Evolutionary conservation across 1,284 basidiomycete species (phyloP).

Genomic region (Ustilago tritici): DNA sequence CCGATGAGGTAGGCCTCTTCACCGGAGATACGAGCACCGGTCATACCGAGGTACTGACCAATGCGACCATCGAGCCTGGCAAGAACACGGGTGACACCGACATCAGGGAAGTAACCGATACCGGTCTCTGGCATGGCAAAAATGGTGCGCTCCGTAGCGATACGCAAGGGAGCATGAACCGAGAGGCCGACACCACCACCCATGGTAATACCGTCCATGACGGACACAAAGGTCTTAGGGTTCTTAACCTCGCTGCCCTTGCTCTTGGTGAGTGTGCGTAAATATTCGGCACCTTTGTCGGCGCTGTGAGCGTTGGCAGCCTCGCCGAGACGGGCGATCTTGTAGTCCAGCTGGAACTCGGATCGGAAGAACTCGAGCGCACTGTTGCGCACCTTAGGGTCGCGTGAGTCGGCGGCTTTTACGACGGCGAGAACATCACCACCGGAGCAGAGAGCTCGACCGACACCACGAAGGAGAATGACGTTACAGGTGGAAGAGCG

Average conservation of each 20-base stretch:
- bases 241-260: slow-evolving; percentile 42
- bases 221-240: slow-evolving; percentile 83
- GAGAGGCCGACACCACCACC: slow-evolving; percentile 94
- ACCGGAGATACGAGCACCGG: slow-evolving; percentile 72
- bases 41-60: slow-evolving; percentile 93
- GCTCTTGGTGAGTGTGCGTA: slow-evolving; percentile 31
- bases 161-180: slow-evolving; percentile 87
- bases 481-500: slow-evolving; percentile 49
- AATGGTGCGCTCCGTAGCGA: slow-evolving; percentile 91
- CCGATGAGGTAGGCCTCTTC: slow-evolving; percentile 65
- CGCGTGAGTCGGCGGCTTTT: slow-evolving; percentile 48
- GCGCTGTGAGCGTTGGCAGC: slow-evolving; percentile 73
- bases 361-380: slow-evolving; percentile 88
- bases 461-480: slow-evolving; percentile 72
- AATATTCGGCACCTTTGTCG: slow-evolving; percentile 39
- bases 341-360: slow-evolving; percentile 93
- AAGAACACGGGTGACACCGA: slow-evolving; percentile 90
- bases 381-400: slow-evolving; percentile 70
- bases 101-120: slow-evolving; percentile 78
- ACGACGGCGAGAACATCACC: slow-evolving; percentile 83
- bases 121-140: slow-evolving; percentile 82
- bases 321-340: slow-evolving; percentile 75
- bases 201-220: slow-evolving; percentile 79
- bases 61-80: slow-evolving; percentile 89
- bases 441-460: slow-evolving; percentile 90